Evolutionary conservation across 257 asterid species (phyloP), one percentile per base, ranked within the genome.

Genomic region (Forsythia viridissima): DNA sequence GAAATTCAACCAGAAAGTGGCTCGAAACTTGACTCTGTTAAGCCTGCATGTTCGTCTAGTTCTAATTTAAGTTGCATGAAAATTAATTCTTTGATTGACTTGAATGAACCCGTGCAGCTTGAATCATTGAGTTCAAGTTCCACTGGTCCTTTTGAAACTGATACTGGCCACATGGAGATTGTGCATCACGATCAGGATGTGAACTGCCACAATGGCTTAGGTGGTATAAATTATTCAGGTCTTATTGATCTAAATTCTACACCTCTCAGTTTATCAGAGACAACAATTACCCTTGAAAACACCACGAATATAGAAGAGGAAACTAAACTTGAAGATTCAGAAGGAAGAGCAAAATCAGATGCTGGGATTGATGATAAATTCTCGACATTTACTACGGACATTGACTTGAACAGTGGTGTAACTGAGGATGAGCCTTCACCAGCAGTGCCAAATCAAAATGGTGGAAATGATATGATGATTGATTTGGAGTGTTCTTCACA

Each of bases 401-500:
- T 88, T 9, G 80, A 84, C 84, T 81, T 84, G 78, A 77, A 86
- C 44, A 51, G 34, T 20, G 68, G 48, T 7, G 41, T 71, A 42
- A 78, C 8, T 37, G 30, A 16, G 39, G 89, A 86, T 30, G 83
- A 85, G 74, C 74, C 80, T 67, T 68, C 72, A 43, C 73, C 70
- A 52, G 73, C 75, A 70, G 46, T 38, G 16, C 38, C 80, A 24
- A 61, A 37, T 21, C 63, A 72, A 38, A 37, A 55, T 44, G 59
- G 20, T 57, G 71, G 52, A 72, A 66, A 9, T 37, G 74, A 74
- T 41, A 80, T 46, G 77, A 82, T 61, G 63, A 44, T 69, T n/a
- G 90, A 82, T 81, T 48, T 91, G 79, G 82, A 81, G 80, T 80
- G 86, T 52, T 79, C 88, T 86, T 91, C 92, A 75, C 93, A 90